Evolutionary conservation across 2,329 filamentous ascomycete species (phyloP), one percentile per base, ranked within the genome.

Genomic region (Cryphonectria parasitica): DNA sequence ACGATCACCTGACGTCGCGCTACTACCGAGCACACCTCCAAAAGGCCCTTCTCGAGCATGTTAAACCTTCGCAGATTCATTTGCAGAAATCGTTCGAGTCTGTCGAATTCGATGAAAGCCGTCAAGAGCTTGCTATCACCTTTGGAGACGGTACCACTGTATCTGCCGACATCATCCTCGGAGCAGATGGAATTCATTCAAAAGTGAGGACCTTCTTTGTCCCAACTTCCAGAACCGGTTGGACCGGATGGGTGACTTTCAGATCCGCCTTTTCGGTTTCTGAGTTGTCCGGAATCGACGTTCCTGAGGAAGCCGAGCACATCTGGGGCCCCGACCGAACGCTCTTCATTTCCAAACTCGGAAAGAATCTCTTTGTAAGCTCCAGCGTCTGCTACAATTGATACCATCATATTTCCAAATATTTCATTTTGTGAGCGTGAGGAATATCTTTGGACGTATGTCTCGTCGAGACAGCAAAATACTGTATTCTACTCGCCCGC

Each of bases 151-250:
- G 83, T 7, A 82, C 80, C 0, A 79, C 75, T 2, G 78, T 79
- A 0, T 75, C 76, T 0, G 84, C 83, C 0, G 84, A 88, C 73
- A 75, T 87, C 56, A 74, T 87, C 34, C 80, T 88, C 22, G 86
- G 85, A 0, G 83, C 85, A 0, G 86, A 88, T 75, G 87, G 87
- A 54, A 83, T 88, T 63, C 83, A 85, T 74, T 87, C 84, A 28
- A 78, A 80, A 2, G 80, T 85, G 34, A 78, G 81, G 17, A 77
- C 77, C 34, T 81, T 81, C n/a, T 83, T 87, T 67, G 79, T 84
- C 1, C 82, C 83, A 0, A 75, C 78, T 0, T 80, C 83, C 17
- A 75, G 76, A 19, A 76, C 83, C 0, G 75, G 72, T 7, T 84
- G 82, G 78, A 85, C 81, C 7, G 83, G 83, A 5, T 82, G 82